A percentile compares a stretch with the other conserved stretches of the same genome.
phyloP scores from a whole-genome alignment of 768 basidiomycete species.

The Pleurotus tuoliensis region DNA sequence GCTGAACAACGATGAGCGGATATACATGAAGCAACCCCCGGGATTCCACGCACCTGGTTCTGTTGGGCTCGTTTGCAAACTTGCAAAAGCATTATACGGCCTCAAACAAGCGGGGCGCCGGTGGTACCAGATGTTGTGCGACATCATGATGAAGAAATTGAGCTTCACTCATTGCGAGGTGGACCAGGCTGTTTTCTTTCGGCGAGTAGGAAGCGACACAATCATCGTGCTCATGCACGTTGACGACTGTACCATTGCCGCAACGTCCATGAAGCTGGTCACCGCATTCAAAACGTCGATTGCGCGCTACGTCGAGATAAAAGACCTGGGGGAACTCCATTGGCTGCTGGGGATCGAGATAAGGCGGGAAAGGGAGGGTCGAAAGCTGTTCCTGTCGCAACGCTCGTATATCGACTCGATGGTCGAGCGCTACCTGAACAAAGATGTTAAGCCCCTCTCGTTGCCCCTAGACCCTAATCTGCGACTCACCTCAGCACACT shows the following conservation, averaged over 20 bases:
- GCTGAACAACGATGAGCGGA: conserved; percentile 24
- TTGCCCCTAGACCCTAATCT: conserved; percentile 23
- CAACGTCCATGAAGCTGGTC: conserved; percentile 8
- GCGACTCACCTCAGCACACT: conserved; percentile 15
- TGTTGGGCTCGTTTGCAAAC: conserved; percentile 7
- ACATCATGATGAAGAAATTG: conserved; percentile 6
- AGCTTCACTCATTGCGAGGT: conserved; percentile 12
- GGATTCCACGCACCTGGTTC: conserved; percentile 13
- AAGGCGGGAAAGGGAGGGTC: conserved; percentile 6
- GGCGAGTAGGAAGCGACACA: conserved; percentile 4
- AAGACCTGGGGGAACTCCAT: conserved; percentile 8
- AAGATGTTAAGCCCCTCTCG: conserved; percentile 19
- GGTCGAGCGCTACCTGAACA: conserved; percentile 19
- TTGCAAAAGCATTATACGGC: conserved; percentile 10
- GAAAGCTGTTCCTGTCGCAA: conserved; percentile 25
- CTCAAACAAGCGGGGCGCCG: conserved; percentile 10
- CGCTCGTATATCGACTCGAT: conserved; percentile 25
- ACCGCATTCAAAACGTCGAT: conserved; percentile 4
- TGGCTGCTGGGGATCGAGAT: conserved; percentile 17
- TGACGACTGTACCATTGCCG: conserved; percentile 21
- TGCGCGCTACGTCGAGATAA: background rate
- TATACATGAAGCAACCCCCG: conserved; percentile 41
- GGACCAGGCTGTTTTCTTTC: conserved; percentile 17
- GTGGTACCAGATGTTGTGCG: conserved; percentile 12
- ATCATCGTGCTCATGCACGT: conserved; percentile 17